Evolutionary conservation across 129 eudicot species (phyloP), one percentile per base, ranked within the genome.

Genomic region (Kitagawia praeruptora): DNA sequence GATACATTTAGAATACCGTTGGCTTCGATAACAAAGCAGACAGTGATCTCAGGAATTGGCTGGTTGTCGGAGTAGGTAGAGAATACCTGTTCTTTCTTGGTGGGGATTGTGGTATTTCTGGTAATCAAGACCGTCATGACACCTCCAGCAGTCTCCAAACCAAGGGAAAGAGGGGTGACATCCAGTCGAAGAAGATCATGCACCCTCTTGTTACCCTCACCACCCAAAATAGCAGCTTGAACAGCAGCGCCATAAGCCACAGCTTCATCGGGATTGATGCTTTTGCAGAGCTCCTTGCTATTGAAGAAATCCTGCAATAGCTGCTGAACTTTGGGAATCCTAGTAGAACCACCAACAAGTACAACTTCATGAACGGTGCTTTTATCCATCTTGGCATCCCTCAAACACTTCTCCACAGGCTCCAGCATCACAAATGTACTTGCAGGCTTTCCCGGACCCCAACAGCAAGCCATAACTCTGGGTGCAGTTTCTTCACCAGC

Each of bases 361-460:
- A 84, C 86, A 51, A 84, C 82, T 7, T 84, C 86, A n/a, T 84
- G 83, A 66, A 84, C 81, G 12, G 49, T 84, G 39, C 80, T 73
- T 70, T 80, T 84, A 25, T 84, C 86, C 83, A 84, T 84, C 82
- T 83, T 83, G 44, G 86, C 86, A 41, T 83, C 86, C 56, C 86
- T 75, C 80, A 83, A 79, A 77, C 86, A 84, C 80, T 84, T 84
- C 83, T 84, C 86, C 6, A 84, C 86, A 8, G 86, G 83, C 41
- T 80, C 86, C 86, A 84, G 78, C 98, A 96, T 96, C 84, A 90
- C 99, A 83, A 96, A 96, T 44, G 99, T 96, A 10, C 97, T 96
- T 42, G 98, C 85, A 12, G 99, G 99, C 76, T 86, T 92, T 78
- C 99, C 99, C 1, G 96, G 93, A 53, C 99, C 99, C 99, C 99